phyloP scores from a whole-genome alignment of 2,329 filamentous ascomycete species.

The Colletotrichum brevisporum region DNA sequence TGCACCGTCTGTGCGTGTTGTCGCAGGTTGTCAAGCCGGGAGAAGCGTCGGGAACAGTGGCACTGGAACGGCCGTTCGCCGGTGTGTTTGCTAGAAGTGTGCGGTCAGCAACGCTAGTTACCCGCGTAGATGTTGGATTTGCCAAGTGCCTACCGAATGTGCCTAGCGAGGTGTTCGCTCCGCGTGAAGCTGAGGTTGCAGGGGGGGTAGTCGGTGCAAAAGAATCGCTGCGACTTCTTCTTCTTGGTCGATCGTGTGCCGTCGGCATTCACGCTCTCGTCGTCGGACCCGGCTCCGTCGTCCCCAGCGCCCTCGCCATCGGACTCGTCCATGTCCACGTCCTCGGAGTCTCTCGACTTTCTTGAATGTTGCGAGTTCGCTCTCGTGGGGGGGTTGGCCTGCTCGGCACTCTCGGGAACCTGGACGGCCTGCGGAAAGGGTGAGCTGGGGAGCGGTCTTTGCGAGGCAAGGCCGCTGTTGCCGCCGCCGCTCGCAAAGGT shows the following conservation, averaged over 20 bases:
- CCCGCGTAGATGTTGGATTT: background rate
- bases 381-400: slow-evolving; percentile 59
- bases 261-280: slow-evolving; percentile 74
- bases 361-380: slow-evolving; percentile 73
- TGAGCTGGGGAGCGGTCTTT: slow-evolving; percentile 68
- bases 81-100: slow-evolving; percentile 84
- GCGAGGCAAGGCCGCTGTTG: slow-evolving; percentile 55
- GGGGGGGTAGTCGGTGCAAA: slow-evolving; percentile 94
- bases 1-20: slow-evolving; percentile 99
- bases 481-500: slow-evolving; percentile 57
- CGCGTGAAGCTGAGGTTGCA: slow-evolving; percentile 96
- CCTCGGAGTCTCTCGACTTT: slow-evolving; percentile 74
- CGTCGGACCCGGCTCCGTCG: slow-evolving; percentile 72
- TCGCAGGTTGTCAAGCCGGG: slow-evolving; percentile 91
- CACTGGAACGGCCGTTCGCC: slow-evolving; percentile 97
- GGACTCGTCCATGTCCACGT: slow-evolving; percentile 83
- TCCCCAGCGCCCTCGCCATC: slow-evolving; percentile 73
- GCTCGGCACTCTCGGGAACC: slow-evolving; percentile 61
- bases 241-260: slow-evolving; percentile 85
- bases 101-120: slow-evolving; percentile 1
- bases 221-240: slow-evolving; percentile 97
- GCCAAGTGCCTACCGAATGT: slow-evolving; percentile 78
- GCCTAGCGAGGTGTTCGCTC: slow-evolving; percentile 93
- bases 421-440: slow-evolving; percentile 66
- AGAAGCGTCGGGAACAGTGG: slow-evolving; percentile 94